phyloP scores from a whole-genome alignment of 495 filamentous ascomycete species.

The Cudoniella acicularis region DNA sequence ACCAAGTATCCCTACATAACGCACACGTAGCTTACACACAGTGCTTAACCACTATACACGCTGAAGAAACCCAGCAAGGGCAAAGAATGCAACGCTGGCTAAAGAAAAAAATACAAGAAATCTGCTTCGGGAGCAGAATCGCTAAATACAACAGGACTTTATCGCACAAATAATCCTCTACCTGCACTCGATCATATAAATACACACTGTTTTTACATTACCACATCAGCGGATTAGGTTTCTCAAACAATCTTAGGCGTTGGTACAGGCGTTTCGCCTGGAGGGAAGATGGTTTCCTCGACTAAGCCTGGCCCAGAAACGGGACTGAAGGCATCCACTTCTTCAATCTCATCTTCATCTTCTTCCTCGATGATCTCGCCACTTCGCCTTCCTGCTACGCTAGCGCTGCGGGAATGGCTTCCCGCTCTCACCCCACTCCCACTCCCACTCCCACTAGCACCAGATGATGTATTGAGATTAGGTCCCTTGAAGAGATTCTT shows the following conservation, averaged over 20 bases:
- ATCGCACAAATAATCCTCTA: conserved; percentile 15
- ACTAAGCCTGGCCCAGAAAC: conserved; percentile 17
- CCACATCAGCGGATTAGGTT: background rate
- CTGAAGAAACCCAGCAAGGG: conserved; percentile 22
- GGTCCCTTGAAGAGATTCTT: conserved; percentile 88
- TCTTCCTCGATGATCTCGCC: conserved; percentile 83
- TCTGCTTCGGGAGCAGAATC: conserved; percentile 6
- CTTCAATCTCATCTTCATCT: conserved; percentile 69
- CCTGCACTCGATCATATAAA: background rate
- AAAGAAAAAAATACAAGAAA: conserved; percentile 17
- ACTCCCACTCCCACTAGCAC: conserved; percentile 27
- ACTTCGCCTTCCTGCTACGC: conserved; percentile 51
- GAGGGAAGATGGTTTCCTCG: conserved; percentile 21
- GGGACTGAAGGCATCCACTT: conserved; percentile 35
- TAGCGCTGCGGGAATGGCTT: conserved; percentile 47
- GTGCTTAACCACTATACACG: background rate
- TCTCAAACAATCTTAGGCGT: background rate
- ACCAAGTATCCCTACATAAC: background rate
- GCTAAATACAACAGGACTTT: conserved; percentile 20
- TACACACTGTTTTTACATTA: background rate
- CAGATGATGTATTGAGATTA: conserved; percentile 55
- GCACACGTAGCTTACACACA: background rate
- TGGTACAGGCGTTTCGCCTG: conserved; percentile 11
- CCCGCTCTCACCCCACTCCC: conserved; percentile 33
- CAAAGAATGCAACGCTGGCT: conserved; percentile 24